Evolutionary conservation across 139 green algal species (phyloP).

Genomic region (Pseudopediastrum boryanum): DNA sequence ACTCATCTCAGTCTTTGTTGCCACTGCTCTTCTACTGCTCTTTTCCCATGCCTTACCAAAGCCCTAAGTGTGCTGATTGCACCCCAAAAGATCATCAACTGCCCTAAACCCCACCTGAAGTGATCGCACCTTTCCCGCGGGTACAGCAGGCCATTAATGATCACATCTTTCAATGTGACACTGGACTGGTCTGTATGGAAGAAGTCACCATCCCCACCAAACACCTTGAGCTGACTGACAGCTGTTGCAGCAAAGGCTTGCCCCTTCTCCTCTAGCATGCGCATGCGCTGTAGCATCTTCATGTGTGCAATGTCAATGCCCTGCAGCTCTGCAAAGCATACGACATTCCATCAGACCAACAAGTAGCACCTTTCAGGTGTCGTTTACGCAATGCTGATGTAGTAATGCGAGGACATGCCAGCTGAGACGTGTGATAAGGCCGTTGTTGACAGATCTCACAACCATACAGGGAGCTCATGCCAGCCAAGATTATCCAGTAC

Average conservation of each 20-base stretch:
- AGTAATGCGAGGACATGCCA: background rate
- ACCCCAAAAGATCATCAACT: no score
- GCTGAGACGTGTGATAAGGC: background rate
- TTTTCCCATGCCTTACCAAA: no score
- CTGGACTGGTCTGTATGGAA: slow-evolving; percentile 45
- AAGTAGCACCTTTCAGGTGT: no score
- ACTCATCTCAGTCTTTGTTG: no score
- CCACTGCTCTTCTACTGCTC: no score
- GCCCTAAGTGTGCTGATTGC: no score
- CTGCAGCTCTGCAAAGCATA: slow-evolving; percentile 26
- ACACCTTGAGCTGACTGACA: slow-evolving; percentile 55
- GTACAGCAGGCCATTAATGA: slow-evolving; percentile 71
- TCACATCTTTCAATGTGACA: slow-evolving; percentile 63
- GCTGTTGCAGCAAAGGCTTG: slow-evolving; percentile 33
- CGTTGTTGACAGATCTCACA: background rate
- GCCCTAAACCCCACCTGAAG: no score
- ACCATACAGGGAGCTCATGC: background rate
- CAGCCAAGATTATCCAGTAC: background rate
- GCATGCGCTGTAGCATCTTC: slow-evolving; percentile 70
- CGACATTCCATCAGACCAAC: no score
- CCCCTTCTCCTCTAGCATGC: slow-evolving; percentile 58
- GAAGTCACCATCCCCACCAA: slow-evolving; percentile 74
- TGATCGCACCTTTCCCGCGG: slow-evolving; percentile 39
- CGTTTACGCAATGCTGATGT: background rate
- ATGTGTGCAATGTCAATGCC: slow-evolving; percentile 34